These are phyloP conservation scores for Saccharomycopsis hybrid DNA, from an alignment of 1,139 yeast species.

Conservation along the genomic window DNA sequence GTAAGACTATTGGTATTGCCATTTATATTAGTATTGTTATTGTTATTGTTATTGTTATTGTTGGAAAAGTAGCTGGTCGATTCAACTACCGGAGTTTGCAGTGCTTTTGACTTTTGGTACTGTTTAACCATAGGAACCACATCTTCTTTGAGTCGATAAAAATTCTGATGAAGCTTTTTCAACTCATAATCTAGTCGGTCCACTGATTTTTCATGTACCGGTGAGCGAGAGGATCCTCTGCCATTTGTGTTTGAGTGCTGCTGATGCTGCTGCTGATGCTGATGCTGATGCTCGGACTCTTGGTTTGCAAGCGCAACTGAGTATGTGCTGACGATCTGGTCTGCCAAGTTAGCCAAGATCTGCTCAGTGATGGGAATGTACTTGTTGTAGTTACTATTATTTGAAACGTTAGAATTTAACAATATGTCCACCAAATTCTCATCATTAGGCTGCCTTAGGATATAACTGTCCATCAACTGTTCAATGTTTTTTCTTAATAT, in stretches of 20 bases:
- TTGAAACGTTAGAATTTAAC: slow-evolving; percentile 6
- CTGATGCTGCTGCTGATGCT: too few species aligned
- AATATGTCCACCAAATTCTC: slow-evolving; percentile 14
- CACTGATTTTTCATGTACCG: slow-evolving; percentile 6
- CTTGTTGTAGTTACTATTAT: slow-evolving; percentile 1
- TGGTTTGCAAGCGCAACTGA: background rate
- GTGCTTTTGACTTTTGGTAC: slow-evolving; percentile 5
- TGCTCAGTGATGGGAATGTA: slow-evolving; percentile 16
- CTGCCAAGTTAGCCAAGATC: slow-evolving; percentile 13
- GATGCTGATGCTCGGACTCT: too few species aligned
- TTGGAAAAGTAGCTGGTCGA: background rate
- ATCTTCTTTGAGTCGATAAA: slow-evolving; percentile 18
- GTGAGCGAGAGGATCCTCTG: slow-evolving; percentile 1
- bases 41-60: background rate
- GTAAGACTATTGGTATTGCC: slow-evolving; percentile 1
- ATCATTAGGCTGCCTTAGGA: slow-evolving; percentile 12
- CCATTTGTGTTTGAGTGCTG: too few species aligned
- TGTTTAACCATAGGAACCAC: slow-evolving; percentile 16
- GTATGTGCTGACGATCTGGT: slow-evolving; percentile 12
- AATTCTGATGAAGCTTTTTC: slow-evolving; percentile 10
- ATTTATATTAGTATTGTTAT: too few species aligned
- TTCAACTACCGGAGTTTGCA: slow-evolving; percentile 3
- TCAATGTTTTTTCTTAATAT: slow-evolving; percentile 19
- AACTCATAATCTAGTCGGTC: slow-evolving; percentile 16
- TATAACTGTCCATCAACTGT: slow-evolving; percentile 6